Percentiles rank a stretch among this genome's conserved stretches.
Evolutionary conservation across 441 rosid genomes (phyloP).

Genomic region (Hura crepitans): DNA sequence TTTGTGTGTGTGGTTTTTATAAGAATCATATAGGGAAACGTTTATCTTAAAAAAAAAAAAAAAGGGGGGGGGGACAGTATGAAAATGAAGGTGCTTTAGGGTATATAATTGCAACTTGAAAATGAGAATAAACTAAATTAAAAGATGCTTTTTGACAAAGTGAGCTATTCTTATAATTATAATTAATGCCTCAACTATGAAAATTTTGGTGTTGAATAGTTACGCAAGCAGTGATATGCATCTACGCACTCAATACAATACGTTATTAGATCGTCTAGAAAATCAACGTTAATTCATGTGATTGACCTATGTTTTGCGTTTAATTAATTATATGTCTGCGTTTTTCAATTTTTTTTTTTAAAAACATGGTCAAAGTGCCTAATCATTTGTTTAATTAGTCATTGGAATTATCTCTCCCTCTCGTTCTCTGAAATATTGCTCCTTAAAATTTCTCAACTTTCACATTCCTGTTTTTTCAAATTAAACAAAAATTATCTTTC

Average conservation of each 20-base stretch:
- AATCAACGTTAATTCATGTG: not conserved
- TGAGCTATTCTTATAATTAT: not conserved
- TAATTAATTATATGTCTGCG: too few relatives aligned
- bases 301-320: slow-evolving; percentile 1
- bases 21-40: too few relatives aligned
- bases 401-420: too few relatives aligned
- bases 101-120: not conserved
- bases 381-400: too few relatives aligned
- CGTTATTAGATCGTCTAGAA: not conserved
- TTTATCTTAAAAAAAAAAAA: too few relatives aligned
- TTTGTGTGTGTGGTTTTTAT: too few relatives aligned
- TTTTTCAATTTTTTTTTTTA: too few relatives aligned
- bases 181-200: not conserved
- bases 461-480: not conserved
- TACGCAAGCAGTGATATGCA: slow-evolving; percentile 8
- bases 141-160: not conserved
- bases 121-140: not conserved
- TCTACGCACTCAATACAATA: not conserved
- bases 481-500: too few relatives aligned
- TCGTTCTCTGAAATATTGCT: too few relatives aligned
- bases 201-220: not conserved
- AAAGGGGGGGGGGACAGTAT: too few relatives aligned
- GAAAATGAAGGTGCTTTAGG: too few relatives aligned
- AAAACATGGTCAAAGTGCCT: too few relatives aligned
- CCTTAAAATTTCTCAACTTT: not conserved